Evolutionary conservation across 306 rosid genomes (phyloP).

Genomic region (Delonix regia): DNA sequence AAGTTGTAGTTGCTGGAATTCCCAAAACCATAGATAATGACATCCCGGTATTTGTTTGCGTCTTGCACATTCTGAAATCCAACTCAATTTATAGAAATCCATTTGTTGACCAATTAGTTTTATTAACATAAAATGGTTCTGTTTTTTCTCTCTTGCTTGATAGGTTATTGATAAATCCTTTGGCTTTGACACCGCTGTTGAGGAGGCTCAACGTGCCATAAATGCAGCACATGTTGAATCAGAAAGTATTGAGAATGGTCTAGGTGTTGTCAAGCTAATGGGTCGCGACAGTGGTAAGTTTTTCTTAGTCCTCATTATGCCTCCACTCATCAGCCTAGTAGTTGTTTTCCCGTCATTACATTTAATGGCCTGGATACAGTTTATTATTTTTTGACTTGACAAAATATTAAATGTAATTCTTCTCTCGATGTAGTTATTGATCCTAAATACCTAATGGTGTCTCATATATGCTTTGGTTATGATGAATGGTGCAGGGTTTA

Average conservation of each 20-base stretch:
- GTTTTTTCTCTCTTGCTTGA: conserved; percentile 30
- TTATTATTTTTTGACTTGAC: conserved; percentile 9
- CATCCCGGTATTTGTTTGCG: conserved; percentile 64
- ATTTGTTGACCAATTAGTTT: neutral
- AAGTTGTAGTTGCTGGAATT: conserved; percentile 88
- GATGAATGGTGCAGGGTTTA: conserved; percentile 68
- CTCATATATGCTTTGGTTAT: conserved; percentile 11
- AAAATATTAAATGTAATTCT: conserved; percentile 3
- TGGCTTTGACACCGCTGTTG: conserved; percentile 98
- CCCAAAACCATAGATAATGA: conserved; percentile 99
- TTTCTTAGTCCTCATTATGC: conserved; percentile 26
- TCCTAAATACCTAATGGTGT: conserved; percentile 13
- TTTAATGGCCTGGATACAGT: neutral
- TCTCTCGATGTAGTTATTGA: conserved; percentile 14
- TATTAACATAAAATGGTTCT: conserved; percentile 26
- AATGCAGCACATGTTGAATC: conserved; percentile 98
- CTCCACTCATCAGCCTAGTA: conserved; percentile 20
- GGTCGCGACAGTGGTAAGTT: conserved; percentile 90
- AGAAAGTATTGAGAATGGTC: conserved; percentile 85
- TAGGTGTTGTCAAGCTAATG: conserved; percentile 95
- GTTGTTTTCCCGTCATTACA: conserved; percentile 3
- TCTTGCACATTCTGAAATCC: conserved; percentile 13
- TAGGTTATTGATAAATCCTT: conserved; percentile 93
- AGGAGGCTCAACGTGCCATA: conserved; percentile 99
- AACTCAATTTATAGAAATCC: conserved; percentile 11